These are phyloP conservation scores for Boletus subcaerulescens DNA, from an alignment of 768 basidiomycete species.

Conservation along the genomic window DNA sequence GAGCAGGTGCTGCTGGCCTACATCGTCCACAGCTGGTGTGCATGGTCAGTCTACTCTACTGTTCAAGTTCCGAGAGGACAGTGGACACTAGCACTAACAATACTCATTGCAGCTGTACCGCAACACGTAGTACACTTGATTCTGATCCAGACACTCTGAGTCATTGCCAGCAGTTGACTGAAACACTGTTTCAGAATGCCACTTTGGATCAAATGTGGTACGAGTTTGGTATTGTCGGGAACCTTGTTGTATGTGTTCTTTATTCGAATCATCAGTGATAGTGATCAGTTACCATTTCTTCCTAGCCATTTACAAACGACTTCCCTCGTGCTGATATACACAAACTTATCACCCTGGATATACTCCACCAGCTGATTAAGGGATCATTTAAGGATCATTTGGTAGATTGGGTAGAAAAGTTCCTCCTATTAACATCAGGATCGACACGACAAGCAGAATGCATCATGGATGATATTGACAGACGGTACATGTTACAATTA, in stretches of 20 bases:
- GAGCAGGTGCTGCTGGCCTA: not conserved
- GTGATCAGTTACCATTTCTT: not conserved
- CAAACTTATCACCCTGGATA: conserved; percentile 9
- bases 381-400: conserved; percentile 6
- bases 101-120: not conserved
- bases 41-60: not conserved
- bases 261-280: not conserved
- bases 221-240: conserved; percentile 23
- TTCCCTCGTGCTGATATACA: conserved; percentile 35
- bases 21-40: not conserved
- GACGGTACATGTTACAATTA: conserved; percentile 10
- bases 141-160: not conserved
- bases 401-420: conserved; percentile 6
- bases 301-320: conserved; percentile 32
- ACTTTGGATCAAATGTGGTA: conserved; percentile 21
- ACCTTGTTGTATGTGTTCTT: conserved; percentile 22
- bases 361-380: conserved; percentile 6
- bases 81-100: not conserved
- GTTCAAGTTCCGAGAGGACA: conserved; percentile 25
- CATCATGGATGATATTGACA: conserved; percentile 33
- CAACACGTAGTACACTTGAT: not conserved
- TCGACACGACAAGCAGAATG: not conserved
- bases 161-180: not conserved
- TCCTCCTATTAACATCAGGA: not conserved
- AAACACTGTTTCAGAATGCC: not conserved